phyloP scores from a whole-genome alignment of 345 rosid species.

The Heritiera fomes region DNA sequence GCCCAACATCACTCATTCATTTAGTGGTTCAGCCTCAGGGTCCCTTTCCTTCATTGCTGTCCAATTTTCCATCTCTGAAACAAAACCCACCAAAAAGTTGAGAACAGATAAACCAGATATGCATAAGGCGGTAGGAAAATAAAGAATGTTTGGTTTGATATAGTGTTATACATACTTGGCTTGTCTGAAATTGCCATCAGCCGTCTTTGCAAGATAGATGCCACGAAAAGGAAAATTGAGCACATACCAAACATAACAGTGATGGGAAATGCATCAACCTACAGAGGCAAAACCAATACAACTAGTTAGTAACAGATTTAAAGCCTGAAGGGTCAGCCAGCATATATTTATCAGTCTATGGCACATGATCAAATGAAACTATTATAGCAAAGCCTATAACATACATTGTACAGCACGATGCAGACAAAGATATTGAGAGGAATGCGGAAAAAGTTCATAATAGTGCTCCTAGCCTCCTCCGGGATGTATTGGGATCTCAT shows the following conservation, averaged over 20 bases:
- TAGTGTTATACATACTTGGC: constrained; percentile 58
- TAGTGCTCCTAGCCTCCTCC: constrained; percentile 98
- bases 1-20: constrained; percentile 39
- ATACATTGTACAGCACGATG: constrained; percentile 80
- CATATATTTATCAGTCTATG: neutral
- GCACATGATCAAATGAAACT: constrained; percentile 7
- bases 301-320: constrained; percentile 9
- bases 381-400: constrained; percentile 25
- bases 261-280: constrained; percentile 94
- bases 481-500: constrained; percentile 99
- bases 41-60: constrained; percentile 53
- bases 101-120: neutral
- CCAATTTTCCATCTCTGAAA: constrained; percentile 67
- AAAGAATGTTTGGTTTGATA: neutral
- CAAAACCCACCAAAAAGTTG: neutral
- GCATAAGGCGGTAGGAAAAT: neutral
- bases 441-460: constrained; percentile 96
- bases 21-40: constrained; percentile 77
- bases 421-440: constrained; percentile 95
- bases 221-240: constrained; percentile 94
- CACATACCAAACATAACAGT: constrained; percentile 98
- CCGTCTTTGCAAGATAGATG: constrained; percentile 80
- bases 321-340: neutral
- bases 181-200: constrained; percentile 74
- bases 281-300: constrained; percentile 25